Conservation (phyloP, 2,329 filamentous ascomycete genomes). For the Verticillium albo-atrum region DNA sequence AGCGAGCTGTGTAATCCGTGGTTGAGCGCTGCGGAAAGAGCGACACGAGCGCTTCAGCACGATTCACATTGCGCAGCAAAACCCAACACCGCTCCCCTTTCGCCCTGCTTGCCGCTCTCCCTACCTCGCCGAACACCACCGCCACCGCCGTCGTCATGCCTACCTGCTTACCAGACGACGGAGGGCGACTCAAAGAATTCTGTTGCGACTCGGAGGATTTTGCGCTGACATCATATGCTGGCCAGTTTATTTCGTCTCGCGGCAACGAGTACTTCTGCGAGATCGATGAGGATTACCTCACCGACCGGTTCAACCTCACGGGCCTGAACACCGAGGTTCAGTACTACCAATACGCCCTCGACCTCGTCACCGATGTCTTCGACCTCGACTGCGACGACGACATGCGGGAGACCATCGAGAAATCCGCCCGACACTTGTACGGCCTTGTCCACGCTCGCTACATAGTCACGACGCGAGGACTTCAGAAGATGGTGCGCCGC, state of each 20-base stretch:
- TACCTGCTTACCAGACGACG: background rate
- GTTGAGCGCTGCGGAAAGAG: background rate
- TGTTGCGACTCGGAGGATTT: background rate
- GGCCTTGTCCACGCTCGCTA: slow-evolving; percentile 94
- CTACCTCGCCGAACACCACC: background rate
- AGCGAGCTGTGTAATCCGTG: background rate
- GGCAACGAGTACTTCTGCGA: slow-evolving; percentile 99
- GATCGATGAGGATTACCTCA: slow-evolving; percentile 98
- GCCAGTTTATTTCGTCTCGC: slow-evolving; percentile 91
- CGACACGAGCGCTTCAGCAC: background rate
- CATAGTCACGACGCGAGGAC: slow-evolving; percentile 89
- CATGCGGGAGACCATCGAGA: slow-evolving; percentile 96
- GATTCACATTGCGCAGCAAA: background rate
- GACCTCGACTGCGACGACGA: slow-evolving; percentile 98
- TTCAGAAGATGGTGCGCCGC: slow-evolving; percentile 84
- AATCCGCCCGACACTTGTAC: slow-evolving; percentile 92
- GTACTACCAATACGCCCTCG: slow-evolving; percentile 98
- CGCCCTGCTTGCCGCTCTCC: background rate
- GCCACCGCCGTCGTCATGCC: background rate
- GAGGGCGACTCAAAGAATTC: background rate
- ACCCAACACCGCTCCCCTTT: background rate
- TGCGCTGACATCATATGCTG: background rate
- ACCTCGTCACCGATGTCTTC: slow-evolving; percentile 96
- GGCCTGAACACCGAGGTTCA: slow-evolving; percentile 96
- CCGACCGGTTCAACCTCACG: slow-evolving; percentile 95